These are phyloP conservation scores for Chrysosporium queenslandicum DNA, from an alignment of 2,329 filamentous ascomycete species.

Conservation along the genomic window DNA sequence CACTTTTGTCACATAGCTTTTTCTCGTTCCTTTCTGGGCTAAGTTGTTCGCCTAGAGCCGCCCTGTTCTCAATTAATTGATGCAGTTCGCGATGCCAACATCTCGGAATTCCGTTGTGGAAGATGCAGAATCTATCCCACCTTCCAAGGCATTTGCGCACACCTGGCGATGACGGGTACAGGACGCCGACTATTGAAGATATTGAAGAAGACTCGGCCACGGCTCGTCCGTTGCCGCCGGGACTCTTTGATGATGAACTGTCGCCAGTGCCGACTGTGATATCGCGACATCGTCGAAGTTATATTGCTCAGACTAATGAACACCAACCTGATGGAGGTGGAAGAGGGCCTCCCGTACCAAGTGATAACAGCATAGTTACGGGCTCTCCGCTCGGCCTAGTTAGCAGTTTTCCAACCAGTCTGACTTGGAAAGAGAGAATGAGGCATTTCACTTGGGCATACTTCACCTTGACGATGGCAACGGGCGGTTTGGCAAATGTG, in stretches of 20 bases:
- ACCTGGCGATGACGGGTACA: conserved; percentile 37
- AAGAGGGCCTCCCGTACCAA: background rate
- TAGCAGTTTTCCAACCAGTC: conserved; percentile 19
- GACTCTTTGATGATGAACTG: conserved; percentile 1
- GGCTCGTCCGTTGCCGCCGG: conserved; percentile 14
- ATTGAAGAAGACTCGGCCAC: conserved; percentile 22
- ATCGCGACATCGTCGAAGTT: conserved; percentile 9
- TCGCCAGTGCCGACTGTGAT: conserved; percentile 10
- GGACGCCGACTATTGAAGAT: conserved; percentile 39
- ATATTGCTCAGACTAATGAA: background rate
- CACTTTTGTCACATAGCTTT: background rate
- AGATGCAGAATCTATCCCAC: conserved; percentile 2
- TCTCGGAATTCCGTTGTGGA: background rate
- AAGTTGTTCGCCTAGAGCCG: background rate
- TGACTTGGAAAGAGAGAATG: conserved; percentile 47
- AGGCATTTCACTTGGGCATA: conserved; percentile 65
- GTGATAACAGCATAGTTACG: conserved; percentile 15
- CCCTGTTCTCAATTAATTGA: background rate
- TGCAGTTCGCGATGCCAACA: background rate
- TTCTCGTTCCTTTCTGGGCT: background rate
- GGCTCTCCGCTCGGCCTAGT: conserved; percentile 13
- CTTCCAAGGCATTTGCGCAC: conserved; percentile 28
- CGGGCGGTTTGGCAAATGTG: conserved; percentile 51
- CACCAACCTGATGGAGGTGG: background rate
- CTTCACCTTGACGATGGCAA: conserved; percentile 61